Evolutionary conservation across 192 early-diverging fungal species (phyloP).

Genomic region (Rhizoclosmatium sp.): DNA sequence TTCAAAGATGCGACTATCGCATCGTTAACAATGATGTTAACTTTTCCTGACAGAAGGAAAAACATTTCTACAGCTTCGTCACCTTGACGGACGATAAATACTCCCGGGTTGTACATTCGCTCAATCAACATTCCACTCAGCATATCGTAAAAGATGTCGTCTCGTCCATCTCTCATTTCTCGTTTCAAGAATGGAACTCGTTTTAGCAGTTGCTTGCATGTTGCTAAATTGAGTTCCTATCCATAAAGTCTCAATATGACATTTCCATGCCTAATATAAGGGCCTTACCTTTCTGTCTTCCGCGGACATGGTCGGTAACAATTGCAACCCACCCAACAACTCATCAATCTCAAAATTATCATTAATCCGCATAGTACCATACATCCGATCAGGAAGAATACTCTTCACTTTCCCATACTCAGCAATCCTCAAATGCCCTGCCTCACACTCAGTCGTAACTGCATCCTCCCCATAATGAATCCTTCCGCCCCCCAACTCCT

Average conservation of each 20-base stretch:
- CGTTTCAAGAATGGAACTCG: slow-evolving; percentile 19
- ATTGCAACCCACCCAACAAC: neutral
- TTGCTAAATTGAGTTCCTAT: slow-evolving; percentile 6
- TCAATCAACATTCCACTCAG: neutral
- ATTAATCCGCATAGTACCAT: slow-evolving; percentile 14
- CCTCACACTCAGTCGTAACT: neutral
- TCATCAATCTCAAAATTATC: slow-evolving; percentile 5
- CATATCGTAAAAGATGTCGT: slow-evolving; percentile 8
- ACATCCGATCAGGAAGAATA: neutral
- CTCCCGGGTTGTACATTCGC: neutral
- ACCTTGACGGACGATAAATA: slow-evolving; percentile 4
- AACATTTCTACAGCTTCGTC: slow-evolving; percentile 13
- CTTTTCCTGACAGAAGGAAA: slow-evolving; percentile 6
- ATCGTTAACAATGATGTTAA: slow-evolving; percentile 7
- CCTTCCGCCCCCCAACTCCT: slow-evolving; percentile 22
- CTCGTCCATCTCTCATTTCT: neutral
- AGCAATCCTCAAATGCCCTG: slow-evolving; percentile 31
- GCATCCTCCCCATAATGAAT: slow-evolving; percentile 34
- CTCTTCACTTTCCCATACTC: slow-evolving; percentile 31
- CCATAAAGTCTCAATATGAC: neutral
- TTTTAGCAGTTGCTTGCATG: slow-evolving; percentile 22
- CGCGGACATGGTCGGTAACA: neutral
- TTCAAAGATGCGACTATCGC: neutral
- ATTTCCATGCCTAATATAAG: slow-evolving; percentile 2
- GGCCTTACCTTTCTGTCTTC: neutral